These are phyloP conservation scores for Claviceps sp. DNA, from an alignment of 2,329 filamentous ascomycete genomes.

Conservation along the genomic window DNA sequence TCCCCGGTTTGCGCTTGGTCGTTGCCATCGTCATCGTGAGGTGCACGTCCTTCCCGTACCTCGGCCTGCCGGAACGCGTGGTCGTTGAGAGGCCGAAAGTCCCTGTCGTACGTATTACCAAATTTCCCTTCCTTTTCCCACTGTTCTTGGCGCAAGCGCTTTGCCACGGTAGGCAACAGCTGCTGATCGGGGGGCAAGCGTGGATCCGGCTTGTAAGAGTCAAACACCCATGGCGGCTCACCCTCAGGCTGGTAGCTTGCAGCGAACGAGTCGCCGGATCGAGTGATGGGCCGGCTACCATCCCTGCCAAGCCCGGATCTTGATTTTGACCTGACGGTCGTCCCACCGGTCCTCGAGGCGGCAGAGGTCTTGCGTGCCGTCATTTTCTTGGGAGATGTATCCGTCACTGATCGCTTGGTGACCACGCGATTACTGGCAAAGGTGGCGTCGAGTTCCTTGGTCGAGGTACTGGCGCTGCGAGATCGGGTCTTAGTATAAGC, in stretches of 20 bases:
- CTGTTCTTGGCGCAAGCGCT: slow-evolving; percentile 80
- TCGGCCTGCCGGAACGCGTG: slow-evolving; percentile 38
- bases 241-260: slow-evolving; percentile 66
- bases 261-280: slow-evolving; percentile 41
- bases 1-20: slow-evolving; percentile 26
- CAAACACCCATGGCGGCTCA: slow-evolving; percentile 88
- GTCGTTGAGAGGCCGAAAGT: slow-evolving; percentile 72
- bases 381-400: slow-evolving; percentile 42
- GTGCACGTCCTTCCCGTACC: slow-evolving; percentile 17
- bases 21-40: slow-evolving; percentile 15
- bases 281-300: slow-evolving; percentile 43
- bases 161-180: slow-evolving; percentile 85
- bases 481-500: slow-evolving; percentile 49
- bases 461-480: slow-evolving; percentile 54
- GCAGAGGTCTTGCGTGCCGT: slow-evolving; percentile 31
- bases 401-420: slow-evolving; percentile 31
- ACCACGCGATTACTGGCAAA: slow-evolving; percentile 9
- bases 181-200: slow-evolving; percentile 90
- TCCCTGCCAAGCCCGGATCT: slow-evolving; percentile 42
- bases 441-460: slow-evolving; percentile 14
- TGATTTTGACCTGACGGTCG: slow-evolving; percentile 45
- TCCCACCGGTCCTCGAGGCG: slow-evolving; percentile 26
- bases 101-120: slow-evolving; percentile 72
- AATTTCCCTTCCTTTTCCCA: slow-evolving; percentile 89
- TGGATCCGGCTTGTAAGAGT: slow-evolving; percentile 91